Conservation (phyloP, 371 early-diverging fungal species). For the Haplosporangium sp. region DNA sequence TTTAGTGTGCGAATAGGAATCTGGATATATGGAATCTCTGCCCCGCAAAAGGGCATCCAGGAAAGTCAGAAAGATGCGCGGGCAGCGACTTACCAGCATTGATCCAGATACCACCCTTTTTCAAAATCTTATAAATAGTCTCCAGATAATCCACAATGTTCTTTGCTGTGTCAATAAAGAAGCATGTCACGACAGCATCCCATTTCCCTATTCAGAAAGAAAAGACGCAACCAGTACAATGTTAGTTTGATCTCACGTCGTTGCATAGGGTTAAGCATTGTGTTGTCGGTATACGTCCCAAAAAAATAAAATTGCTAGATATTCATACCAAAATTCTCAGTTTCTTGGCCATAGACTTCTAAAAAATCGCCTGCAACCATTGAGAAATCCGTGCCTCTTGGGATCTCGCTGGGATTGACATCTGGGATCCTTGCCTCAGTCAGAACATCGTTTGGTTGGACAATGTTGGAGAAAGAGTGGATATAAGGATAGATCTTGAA, state of each 20-base stretch:
- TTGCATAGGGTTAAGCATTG: too few relatives aligned
- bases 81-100: slow-evolving; percentile 80
- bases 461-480: slow-evolving; percentile 89
- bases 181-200: slow-evolving; percentile 94
- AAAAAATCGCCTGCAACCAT: slow-evolving; percentile 98
- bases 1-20: too few relatives aligned
- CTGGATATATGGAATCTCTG: too few relatives aligned
- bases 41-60: slow-evolving; percentile 5
- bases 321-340: slow-evolving; percentile 61
- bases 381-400: slow-evolving; percentile 82
- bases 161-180: slow-evolving; percentile 96
- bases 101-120: slow-evolving; percentile 93
- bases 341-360: slow-evolving; percentile 76
- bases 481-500: slow-evolving; percentile 89
- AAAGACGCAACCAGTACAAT: too few relatives aligned
- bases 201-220: slow-evolving; percentile 65
- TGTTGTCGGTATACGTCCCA: neutral
- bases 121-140: slow-evolving; percentile 78
- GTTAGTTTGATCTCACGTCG: too few relatives aligned
- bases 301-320: neutral
- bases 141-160: slow-evolving; percentile 91
- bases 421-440: slow-evolving; percentile 84
- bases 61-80: too few relatives aligned
- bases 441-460: slow-evolving; percentile 69
- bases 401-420: slow-evolving; percentile 73